Evolutionary conservation across 345 rosid genomes (phyloP).

Genomic region (Dipteronia dyeriana): DNA sequence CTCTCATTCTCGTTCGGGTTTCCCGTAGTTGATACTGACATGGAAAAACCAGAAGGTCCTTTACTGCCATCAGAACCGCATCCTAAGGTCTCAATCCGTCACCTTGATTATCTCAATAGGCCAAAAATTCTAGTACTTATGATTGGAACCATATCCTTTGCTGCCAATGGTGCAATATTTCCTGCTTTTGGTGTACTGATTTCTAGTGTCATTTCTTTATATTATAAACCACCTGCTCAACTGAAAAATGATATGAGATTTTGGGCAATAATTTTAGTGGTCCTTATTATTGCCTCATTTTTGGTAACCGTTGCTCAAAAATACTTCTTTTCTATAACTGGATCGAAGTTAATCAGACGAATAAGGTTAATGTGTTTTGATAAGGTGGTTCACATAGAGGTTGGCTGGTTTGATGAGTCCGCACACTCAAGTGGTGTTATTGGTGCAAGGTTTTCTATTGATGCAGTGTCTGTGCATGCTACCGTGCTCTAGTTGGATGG

Average conservation of each 20-base stretch:
- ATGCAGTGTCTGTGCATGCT: conserved; percentile 73
- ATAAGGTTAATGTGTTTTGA: conserved; percentile 72
- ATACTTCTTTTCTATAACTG: conserved; percentile 68
- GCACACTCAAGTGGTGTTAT: conserved; percentile 79
- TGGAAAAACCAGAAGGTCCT: conserved; percentile 30
- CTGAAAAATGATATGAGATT: conserved; percentile 61
- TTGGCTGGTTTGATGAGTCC: conserved; percentile 80
- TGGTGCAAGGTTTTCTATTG: conserved; percentile 81
- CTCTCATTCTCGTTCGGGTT: conserved; percentile 30
- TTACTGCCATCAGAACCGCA: conserved; percentile 24
- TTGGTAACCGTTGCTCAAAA: conserved; percentile 46
- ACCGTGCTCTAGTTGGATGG: conserved; percentile 70
- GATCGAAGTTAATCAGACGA: conserved; percentile 60
- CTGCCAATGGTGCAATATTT: conserved; percentile 52
- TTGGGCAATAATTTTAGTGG: conserved; percentile 63
- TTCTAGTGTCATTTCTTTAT: conserved; percentile 51
- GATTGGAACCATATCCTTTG: conserved; percentile 55
- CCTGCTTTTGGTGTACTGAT: conserved; percentile 61
- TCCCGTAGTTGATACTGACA: conserved; percentile 6
- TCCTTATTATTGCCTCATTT: conserved; percentile 60
- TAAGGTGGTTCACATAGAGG: conserved; percentile 83
- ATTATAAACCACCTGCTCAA: conserved; percentile 58
- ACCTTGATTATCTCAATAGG: conserved; percentile 72
- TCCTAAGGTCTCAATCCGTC: conserved; percentile 48
- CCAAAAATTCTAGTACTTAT: conserved; percentile 72